phyloP scores from a whole-genome alignment of 345 rosid genomes.

The Gynandropsis gynandra region DNA sequence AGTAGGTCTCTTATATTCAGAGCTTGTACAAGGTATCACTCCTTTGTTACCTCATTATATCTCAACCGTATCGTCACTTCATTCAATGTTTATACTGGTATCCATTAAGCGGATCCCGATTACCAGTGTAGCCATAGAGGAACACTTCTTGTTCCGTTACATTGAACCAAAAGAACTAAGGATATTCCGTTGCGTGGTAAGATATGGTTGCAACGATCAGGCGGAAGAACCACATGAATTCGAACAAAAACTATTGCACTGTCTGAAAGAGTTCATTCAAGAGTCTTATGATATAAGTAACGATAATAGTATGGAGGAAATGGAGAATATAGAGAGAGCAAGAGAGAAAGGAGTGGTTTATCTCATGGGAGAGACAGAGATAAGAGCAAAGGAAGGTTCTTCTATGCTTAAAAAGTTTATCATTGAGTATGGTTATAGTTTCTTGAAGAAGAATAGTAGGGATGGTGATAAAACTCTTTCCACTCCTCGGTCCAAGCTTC shows the following conservation, averaged over 20 bases:
- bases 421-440: conserved; percentile 33
- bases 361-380: conserved; percentile 44
- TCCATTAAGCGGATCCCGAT: conserved; percentile 47
- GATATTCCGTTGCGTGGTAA: conserved; percentile 52
- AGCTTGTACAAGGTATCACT: conserved; percentile 55
- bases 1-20: conserved; percentile 47
- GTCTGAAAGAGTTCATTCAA: conserved; percentile 40
- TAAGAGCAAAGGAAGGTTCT: too few species aligned
- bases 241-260: conserved; percentile 30
- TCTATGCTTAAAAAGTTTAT: conserved; percentile 39
- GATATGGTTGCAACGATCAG: conserved; percentile 41
- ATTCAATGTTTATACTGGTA: conserved; percentile 45
- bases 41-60: conserved; percentile 50
- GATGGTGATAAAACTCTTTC: conserved; percentile 33
- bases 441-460: conserved; percentile 48
- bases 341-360: conserved; percentile 45
- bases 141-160: conserved; percentile 47
- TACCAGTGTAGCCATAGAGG: conserved; percentile 31
- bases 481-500: conserved; percentile 38
- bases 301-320: conserved; percentile 39
- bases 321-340: conserved; percentile 39
- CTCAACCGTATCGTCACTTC: conserved; percentile 39
- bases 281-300: too few species aligned
- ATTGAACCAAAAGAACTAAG: conserved; percentile 38
- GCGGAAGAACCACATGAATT: conserved; percentile 24